phyloP scores from a whole-genome alignment of 225 moss, liverwort and hornwort genomes.

The Ulota crispa region DNA sequence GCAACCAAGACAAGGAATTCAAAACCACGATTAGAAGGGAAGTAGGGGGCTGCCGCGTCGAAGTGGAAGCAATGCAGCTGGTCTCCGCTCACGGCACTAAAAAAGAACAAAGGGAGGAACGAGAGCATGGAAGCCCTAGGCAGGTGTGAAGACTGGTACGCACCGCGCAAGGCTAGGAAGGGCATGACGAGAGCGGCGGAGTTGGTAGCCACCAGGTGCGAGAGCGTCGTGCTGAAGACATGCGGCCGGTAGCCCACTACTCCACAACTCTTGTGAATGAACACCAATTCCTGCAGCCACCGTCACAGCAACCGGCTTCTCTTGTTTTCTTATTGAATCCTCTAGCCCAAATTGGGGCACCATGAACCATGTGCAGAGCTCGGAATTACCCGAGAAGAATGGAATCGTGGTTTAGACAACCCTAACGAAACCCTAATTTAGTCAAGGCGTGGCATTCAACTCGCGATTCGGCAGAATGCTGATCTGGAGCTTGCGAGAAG shows the following conservation, averaged over 20 bases:
- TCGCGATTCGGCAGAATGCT: not conserved
- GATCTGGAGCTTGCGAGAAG: not conserved
- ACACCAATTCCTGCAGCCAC: slow-evolving; percentile 68
- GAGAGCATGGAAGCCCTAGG: not conserved
- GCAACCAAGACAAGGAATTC: not conserved
- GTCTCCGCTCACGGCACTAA: not conserved
- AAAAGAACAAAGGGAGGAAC: not conserved
- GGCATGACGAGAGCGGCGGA: slow-evolving; percentile 79
- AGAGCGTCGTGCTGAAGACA: slow-evolving; percentile 78
- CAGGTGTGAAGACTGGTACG: not conserved
- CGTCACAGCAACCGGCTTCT: not conserved
- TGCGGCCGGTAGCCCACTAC: slow-evolving; percentile 87
- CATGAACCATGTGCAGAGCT: not conserved
- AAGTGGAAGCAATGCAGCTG: not conserved
- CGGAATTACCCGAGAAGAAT: not conserved
- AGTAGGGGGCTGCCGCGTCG: not conserved
- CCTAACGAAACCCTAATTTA: slow-evolving; percentile 6
- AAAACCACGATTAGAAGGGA: not conserved
- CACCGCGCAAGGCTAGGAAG: slow-evolving; percentile 57
- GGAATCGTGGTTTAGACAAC: not conserved
- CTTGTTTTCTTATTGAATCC: not conserved
- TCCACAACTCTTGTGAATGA: slow-evolving; percentile 85
- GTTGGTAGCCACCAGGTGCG: slow-evolving; percentile 86
- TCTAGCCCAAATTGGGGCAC: not conserved
- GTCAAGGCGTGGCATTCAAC: not conserved